A percentile compares a stretch with the other conserved stretches of the same genome.
These are phyloP conservation scores for Claviceps sp. DNA, from an alignment of 2,329 filamentous ascomycete species.

Conservation along the genomic window DNA sequence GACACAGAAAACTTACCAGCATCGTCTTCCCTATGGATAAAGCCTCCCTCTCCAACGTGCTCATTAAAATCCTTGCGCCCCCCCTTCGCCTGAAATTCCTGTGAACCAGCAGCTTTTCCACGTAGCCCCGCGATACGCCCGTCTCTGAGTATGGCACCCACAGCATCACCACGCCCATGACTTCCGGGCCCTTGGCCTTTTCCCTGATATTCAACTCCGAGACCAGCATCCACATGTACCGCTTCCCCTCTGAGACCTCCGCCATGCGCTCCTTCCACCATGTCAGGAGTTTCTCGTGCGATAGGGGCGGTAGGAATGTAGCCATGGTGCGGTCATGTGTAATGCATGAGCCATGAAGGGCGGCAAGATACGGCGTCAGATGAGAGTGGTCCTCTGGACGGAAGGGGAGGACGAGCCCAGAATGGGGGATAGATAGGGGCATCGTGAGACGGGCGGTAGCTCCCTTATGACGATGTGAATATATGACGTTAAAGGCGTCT, in stretches of 20 bases:
- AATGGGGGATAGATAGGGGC: slow-evolving; percentile 14
- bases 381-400: slow-evolving; percentile 31
- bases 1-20: slow-evolving; percentile 30
- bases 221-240: slow-evolving; percentile 41
- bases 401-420: slow-evolving; percentile 29
- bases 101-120: slow-evolving; percentile 46
- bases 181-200: slow-evolving; percentile 27
- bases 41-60: slow-evolving; percentile 42
- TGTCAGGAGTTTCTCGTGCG: slow-evolving; percentile 37
- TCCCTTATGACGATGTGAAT: not conserved
- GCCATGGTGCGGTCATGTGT: slow-evolving; percentile 41
- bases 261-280: slow-evolving; percentile 43
- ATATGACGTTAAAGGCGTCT: not conserved
- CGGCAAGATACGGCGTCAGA: slow-evolving; percentile 42
- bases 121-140: slow-evolving; percentile 36
- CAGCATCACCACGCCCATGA: slow-evolving; percentile 45
- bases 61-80: slow-evolving; percentile 37
- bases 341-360: slow-evolving; percentile 46
- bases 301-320: slow-evolving; percentile 46
- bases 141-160: slow-evolving; percentile 39
- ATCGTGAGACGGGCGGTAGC: not conserved
- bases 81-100: slow-evolving; percentile 36
- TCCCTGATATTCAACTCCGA: slow-evolving; percentile 19
- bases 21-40: slow-evolving; percentile 32
- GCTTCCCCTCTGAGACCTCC: slow-evolving; percentile 29